phyloP scores from a whole-genome alignment of 176 grass and related monocot species.

The Metroxylon sagu region DNA sequence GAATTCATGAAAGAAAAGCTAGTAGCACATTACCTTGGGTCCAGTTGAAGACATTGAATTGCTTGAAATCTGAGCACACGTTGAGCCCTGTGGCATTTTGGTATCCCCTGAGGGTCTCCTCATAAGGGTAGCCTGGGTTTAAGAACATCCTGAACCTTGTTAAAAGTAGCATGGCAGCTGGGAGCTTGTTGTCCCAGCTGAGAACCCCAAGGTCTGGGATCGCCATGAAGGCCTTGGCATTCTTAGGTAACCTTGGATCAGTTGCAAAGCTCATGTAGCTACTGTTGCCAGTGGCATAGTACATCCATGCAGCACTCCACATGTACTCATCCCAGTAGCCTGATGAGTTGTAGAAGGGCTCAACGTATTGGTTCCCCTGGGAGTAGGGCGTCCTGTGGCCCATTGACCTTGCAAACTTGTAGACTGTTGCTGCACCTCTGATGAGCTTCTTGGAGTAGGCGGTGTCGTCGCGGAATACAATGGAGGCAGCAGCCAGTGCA shows the following conservation, averaged over 20 bases:
- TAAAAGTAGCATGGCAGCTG: conserved; percentile 67
- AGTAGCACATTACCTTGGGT: conserved; percentile 18
- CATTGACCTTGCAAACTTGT: conserved; percentile 63
- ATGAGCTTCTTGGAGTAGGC: conserved; percentile 77
- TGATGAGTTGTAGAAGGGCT: conserved; percentile 75
- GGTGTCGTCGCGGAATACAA: conserved; percentile 74
- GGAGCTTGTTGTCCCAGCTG: conserved; percentile 99
- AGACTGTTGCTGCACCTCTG: conserved; percentile 42
- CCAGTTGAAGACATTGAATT: conserved; percentile 65
- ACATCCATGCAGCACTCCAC: conserved; percentile 98
- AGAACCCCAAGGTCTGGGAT: conserved; percentile 70
- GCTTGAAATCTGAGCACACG: conserved; percentile 69
- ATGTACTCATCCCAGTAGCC: conserved; percentile 96
- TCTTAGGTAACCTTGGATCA: conserved; percentile 59
- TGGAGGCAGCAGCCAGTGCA: conserved; percentile 69
- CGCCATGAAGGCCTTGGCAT: conserved; percentile 51
- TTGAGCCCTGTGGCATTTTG: conserved; percentile 61
- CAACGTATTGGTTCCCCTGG: conserved; percentile 31
- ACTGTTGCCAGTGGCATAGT: conserved; percentile 81
- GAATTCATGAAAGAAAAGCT: too few species aligned
- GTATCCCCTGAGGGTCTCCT: conserved; percentile 71
- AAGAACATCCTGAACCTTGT: conserved; percentile 80
- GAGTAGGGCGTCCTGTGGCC: conserved; percentile 53
- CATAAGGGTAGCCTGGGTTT: conserved; percentile 83
- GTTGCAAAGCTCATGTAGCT: conserved; percentile 75